A percentile compares a stretch with the other conserved stretches of the same genome.
Evolutionary conservation across 192 early-diverging fungal genomes (phyloP).

Genomic region (Powellomyces hirtus): DNA sequence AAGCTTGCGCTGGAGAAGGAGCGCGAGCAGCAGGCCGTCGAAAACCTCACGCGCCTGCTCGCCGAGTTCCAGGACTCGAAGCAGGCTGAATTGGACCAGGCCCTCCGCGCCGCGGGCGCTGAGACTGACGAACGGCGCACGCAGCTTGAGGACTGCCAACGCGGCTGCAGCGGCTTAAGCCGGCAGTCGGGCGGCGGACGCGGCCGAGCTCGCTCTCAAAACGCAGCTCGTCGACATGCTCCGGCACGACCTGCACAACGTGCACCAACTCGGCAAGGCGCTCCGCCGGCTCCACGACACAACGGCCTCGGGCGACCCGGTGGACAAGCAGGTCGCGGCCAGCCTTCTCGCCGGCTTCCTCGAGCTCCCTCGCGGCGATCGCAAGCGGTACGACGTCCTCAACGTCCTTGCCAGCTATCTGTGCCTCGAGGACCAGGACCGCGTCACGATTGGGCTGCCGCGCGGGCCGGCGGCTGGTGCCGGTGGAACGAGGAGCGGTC

Average conservation of each 20-base stretch:
- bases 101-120: constrained; percentile 20
- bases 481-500: neutral
- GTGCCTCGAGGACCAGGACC: constrained; percentile 85
- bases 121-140: neutral
- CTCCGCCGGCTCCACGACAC: constrained; percentile 82
- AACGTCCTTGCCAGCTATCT: constrained; percentile 86
- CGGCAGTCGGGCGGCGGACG: neutral
- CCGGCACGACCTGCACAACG: constrained; percentile 74
- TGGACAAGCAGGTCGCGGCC: constrained; percentile 62
- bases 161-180: constrained; percentile 8
- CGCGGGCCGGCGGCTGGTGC: neutral
- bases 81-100: constrained; percentile 61
- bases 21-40: constrained; percentile 56
- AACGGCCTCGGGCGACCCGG: constrained; percentile 54
- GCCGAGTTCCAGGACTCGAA: constrained; percentile 79
- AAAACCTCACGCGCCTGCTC: constrained; percentile 83
- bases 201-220: constrained; percentile 20
- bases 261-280: constrained; percentile 86
- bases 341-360: neutral
- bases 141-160: constrained; percentile 48
- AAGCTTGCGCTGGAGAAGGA: constrained; percentile 49
- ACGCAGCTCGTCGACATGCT: constrained; percentile 68
- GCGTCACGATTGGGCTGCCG: constrained; percentile 44
- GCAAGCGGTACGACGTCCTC: constrained; percentile 89
- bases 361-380: constrained; percentile 66